A percentile compares a stretch with the other conserved stretches of the same genome.
Conservation (phyloP, 306 rosid species). For the Prunus kanzakura region DNA sequence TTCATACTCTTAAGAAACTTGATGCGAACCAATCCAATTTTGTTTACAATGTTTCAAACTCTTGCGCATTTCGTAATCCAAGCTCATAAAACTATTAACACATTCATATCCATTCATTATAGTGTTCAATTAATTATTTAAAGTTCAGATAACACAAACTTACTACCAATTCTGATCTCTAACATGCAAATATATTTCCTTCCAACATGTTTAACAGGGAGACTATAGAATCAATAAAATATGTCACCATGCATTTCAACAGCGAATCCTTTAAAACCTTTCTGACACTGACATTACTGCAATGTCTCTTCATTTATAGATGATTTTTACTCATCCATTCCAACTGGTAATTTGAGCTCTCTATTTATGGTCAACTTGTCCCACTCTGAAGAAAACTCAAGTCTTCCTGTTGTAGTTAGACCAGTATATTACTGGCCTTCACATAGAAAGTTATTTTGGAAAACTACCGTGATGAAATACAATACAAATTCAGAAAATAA, state of each 20-base stretch:
- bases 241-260: not conserved
- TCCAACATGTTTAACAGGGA: not conserved
- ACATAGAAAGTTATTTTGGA: too few species aligned
- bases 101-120: not conserved
- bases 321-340: not conserved
- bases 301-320: not conserved
- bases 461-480: too few species aligned
- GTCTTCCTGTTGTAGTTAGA: too few species aligned
- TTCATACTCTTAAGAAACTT: not conserved
- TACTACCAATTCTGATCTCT: not conserved
- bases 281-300: not conserved
- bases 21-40: too few species aligned
- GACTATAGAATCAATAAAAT: not conserved
- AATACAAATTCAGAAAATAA: too few species aligned
- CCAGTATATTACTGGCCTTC: too few species aligned
- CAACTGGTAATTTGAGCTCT: too few species aligned
- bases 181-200: not conserved
- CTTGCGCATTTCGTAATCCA: not conserved
- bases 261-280: not conserved
- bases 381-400: too few species aligned
- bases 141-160: not conserved
- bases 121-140: not conserved
- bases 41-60: too few species aligned
- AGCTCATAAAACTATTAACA: not conserved
- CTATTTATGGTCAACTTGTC: too few species aligned